Base-by-base conservation (phyloP, 306 rosid species). In the Pterocarpus santalinus region DNA sequence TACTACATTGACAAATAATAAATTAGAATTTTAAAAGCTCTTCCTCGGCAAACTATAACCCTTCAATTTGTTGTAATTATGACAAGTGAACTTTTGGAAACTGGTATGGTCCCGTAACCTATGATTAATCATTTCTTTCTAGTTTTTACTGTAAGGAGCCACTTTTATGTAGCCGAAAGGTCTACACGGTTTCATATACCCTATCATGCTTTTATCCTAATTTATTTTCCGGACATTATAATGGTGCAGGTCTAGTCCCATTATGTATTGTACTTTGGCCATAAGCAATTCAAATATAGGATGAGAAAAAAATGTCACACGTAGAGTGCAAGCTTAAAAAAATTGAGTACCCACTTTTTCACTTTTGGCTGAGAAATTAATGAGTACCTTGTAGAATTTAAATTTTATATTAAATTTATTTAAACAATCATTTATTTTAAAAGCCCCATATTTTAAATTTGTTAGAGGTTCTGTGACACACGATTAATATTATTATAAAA, bases 151-250 rank as follows among this genome's bases (percentile, higher is more conserved):
- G 38, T 2, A 57, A 58, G 28, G 36, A 52, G 41, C 15, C 72
- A 62, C 43, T 57, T 69, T 71, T 22, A 47, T 72, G 78, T 39
- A 52, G 73, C 84, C 84, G 84, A 80, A 80, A 72, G 65, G 53
- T 32, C 41, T 11, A 69, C 15, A 30, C 5, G 17, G 13, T 22
- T 80, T 34, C 34, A 58, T 79, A 2, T 36, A 15, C 7, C n/a
- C 14, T 33, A 72, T 9, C 35, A 47, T 14, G 30, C 58, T 34
- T 61, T 15, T 22, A 64, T 63, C 63, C 47, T 55, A 6, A 55
- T 76, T 33, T 7, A 76, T 55, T 60, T 53, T 28, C 15, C 9
- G 39, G 52, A 57, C 75, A 41, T 32, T 65, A 52, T 66, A 22
- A 30, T 33, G 65, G 39, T 71, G 73, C 66, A 30, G 65, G 47